These are phyloP conservation scores for Torrubiella hemipterigena DNA, from an alignment of 2,329 filamentous ascomycete species.

Conservation along the genomic window DNA sequence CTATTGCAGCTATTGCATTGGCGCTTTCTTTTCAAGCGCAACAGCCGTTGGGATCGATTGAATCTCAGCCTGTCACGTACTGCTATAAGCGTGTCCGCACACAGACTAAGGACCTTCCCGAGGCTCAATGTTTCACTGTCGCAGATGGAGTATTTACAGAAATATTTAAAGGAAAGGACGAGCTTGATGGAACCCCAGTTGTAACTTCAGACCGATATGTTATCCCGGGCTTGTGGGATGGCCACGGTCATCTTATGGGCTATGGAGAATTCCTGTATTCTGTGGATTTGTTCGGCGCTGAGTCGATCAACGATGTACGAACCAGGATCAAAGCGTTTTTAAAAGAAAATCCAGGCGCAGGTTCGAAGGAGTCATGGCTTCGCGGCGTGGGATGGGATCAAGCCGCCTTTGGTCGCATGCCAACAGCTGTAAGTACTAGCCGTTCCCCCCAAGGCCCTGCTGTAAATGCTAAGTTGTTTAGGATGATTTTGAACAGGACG, in stretches of 20 bases:
- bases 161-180: conserved; percentile 27
- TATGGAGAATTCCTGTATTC: conserved; percentile 58
- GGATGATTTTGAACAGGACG: conserved; percentile 42
- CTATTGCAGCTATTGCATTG: not conserved
- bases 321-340: conserved; percentile 40
- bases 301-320: conserved; percentile 42
- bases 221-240: conserved; percentile 59
- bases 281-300: conserved; percentile 49
- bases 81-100: conserved; percentile 29
- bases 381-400: conserved; percentile 63
- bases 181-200: conserved; percentile 16
- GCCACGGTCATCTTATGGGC: conserved; percentile 54
- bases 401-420: conserved; percentile 51
- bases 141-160: conserved; percentile 35
- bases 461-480: conserved; percentile 10
- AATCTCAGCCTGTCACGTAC: conserved; percentile 13
- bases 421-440: conserved; percentile 40
- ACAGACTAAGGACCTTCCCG: conserved; percentile 19
- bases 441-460: not conserved
- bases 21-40: conserved; percentile 4
- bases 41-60: conserved; percentile 6
- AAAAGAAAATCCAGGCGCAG: conserved; percentile 33
- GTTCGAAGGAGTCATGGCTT: conserved; percentile 46
- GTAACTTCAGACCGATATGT: conserved; percentile 32
- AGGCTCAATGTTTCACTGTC: conserved; percentile 44